Base-by-base conservation (phyloP, 164 flowering plant species). In the Umbellularia californica region DNA sequence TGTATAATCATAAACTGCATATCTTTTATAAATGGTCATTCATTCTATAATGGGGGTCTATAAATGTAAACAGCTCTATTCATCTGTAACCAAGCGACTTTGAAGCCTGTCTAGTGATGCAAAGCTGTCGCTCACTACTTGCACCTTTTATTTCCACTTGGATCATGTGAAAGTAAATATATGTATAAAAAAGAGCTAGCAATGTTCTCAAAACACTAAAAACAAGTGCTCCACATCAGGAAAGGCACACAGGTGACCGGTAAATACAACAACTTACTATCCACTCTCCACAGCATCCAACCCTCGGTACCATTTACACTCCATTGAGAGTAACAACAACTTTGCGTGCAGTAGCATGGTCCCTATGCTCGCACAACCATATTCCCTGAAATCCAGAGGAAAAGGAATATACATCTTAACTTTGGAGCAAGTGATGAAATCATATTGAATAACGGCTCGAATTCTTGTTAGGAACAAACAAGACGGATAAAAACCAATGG, bases 291-390 rank as follows among this genome's bases (percentile, higher is more conserved):
- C 60, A 55, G 4, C 13, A 55, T 14, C 20, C 47, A 41, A 55
- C 5, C 17, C 23, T 30, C 3, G 20, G 11, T 70, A 63, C 23
- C 41, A 69, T 71, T 87, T 72, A 91, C 55, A 89, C 83, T 64
- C 98, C 97, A 81, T 92, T 92, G 19, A 95, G 89, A 62, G 97
- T 95, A 79, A 95, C 86, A 71, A 95, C 97, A 74, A 95, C 82
- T 81, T 81, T 90, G 70, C 97, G 88, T 0, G 94, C 76, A 75
- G 97, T 88, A 22, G 94, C 87, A 51, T 79, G 72, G 77, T 95
- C 98, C 23, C 97, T 88, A 75, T 95, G 98, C 85, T 93, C 99
- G 67, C 99, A 95, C 47, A 95, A 84, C 97, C 97, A 95, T 77
- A 95, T 89, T 11, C 98, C 98, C 97, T 94, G 89, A 58, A 80